Evolutionary conservation across 1,284 basidiomycete species (phyloP).

Genomic region (Ganoderma multipileum): DNA sequence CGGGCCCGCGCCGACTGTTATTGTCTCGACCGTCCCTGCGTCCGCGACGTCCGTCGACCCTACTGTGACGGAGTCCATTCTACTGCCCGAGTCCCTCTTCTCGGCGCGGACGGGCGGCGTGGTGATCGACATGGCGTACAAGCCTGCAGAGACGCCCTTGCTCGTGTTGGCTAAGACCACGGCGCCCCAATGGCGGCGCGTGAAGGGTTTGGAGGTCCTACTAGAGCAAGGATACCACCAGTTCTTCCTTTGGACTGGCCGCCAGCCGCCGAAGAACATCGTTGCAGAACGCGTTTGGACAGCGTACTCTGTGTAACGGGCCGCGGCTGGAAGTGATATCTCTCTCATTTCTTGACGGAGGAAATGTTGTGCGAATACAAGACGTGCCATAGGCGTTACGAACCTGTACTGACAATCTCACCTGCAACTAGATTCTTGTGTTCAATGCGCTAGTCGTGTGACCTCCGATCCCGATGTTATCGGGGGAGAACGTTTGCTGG

Average conservation of each 20-base stretch:
- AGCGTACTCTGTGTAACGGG: slow-evolving; percentile 46
- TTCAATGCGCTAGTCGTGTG: background rate
- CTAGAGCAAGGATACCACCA: slow-evolving; percentile 89
- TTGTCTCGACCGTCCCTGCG: slow-evolving; percentile 89
- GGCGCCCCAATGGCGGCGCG: slow-evolving; percentile 69
- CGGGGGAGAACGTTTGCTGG: background rate
- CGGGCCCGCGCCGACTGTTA: slow-evolving; percentile 64
- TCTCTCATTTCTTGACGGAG: background rate
- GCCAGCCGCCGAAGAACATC: slow-evolving; percentile 55
- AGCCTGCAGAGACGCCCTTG: slow-evolving; percentile 79
- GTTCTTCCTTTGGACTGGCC: slow-evolving; percentile 84
- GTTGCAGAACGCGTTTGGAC: slow-evolving; percentile 59
- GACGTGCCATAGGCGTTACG: background rate
- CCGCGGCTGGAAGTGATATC: background rate
- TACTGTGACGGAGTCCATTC: slow-evolving; percentile 49
- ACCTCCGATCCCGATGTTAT: background rate
- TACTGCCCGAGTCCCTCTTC: slow-evolving; percentile 66
- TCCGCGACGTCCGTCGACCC: slow-evolving; percentile 61
- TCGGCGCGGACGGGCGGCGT: slow-evolving; percentile 58
- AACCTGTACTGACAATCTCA: background rate
- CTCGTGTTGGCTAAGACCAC: slow-evolving; percentile 59
- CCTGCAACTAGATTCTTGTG: background rate
- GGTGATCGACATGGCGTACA: slow-evolving; percentile 93
- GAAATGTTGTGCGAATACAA: background rate
- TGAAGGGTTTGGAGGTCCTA: slow-evolving; percentile 84